Evolutionary conservation across 2,329 filamentous ascomycete genomes (phyloP).

Genomic region (Teratosphaeria viscida): DNA sequence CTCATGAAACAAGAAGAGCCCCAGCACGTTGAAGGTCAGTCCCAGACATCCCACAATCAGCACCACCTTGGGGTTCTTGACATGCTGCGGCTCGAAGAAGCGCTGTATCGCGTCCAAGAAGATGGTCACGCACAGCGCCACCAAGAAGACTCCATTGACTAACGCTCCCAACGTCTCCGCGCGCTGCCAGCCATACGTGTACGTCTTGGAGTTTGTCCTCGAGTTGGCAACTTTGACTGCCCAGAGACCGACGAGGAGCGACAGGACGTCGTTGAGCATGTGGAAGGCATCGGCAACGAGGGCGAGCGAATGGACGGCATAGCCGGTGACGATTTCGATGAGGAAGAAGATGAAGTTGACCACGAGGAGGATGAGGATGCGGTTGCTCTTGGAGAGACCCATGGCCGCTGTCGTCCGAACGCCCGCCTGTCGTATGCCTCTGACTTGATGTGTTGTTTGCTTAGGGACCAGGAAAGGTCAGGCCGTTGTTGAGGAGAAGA

Average conservation of each 20-base stretch:
- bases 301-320: conserved; percentile 81
- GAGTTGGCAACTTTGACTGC: conserved; percentile 82
- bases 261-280: conserved; percentile 99
- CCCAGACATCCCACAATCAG: conserved; percentile 81
- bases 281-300: conserved; percentile 96
- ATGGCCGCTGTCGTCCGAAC: conserved; percentile 37
- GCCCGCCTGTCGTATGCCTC: background rate
- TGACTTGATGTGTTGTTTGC: background rate
- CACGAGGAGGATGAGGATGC: conserved; percentile 83
- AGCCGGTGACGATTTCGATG: conserved; percentile 74
- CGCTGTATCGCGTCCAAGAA: conserved; percentile 89
- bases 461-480: background rate
- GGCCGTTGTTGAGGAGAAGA: background rate
- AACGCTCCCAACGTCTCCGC: conserved; percentile 93
- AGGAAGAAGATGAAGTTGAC: conserved; percentile 88
- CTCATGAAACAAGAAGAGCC: conserved; percentile 84
- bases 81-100: conserved; percentile 81
- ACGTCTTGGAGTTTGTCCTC: conserved; percentile 71
- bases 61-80: conserved; percentile 75
- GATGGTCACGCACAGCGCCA: conserved; percentile 91
- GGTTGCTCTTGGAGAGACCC: conserved; percentile 83
- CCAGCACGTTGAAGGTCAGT: conserved; percentile 76
- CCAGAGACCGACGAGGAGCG: conserved; percentile 84
- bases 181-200: conserved; percentile 95
- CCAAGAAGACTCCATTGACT: conserved; percentile 94